phyloP scores from a whole-genome alignment of 2,329 filamentous ascomycete species.

The Phoma sp. region DNA sequence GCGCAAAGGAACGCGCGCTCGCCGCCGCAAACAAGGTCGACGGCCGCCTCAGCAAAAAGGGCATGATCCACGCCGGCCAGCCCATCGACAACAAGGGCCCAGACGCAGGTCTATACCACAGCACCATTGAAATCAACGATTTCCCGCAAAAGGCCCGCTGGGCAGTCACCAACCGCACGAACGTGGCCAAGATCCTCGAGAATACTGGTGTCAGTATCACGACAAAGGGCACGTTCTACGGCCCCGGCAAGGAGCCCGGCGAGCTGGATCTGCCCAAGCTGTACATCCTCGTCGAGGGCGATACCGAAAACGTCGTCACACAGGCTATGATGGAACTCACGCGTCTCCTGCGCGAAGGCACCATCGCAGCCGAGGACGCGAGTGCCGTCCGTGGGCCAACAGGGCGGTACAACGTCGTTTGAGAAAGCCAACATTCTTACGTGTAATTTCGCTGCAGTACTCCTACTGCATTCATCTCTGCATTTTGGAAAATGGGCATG shows the following conservation, averaged over 20 bases:
- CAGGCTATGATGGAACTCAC: slow-evolving; percentile 91
- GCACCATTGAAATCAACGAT: slow-evolving; percentile 98
- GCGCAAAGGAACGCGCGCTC: slow-evolving; percentile 76
- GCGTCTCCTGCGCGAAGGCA: slow-evolving; percentile 86
- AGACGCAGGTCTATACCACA: slow-evolving; percentile 95
- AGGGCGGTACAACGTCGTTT: slow-evolving; percentile 80
- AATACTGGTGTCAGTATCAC: slow-evolving; percentile 95
- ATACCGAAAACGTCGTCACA: slow-evolving; percentile 91
- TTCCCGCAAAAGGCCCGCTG: slow-evolving; percentile 98
- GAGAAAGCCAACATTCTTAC: neutral
- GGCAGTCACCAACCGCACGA: slow-evolving; percentile 98
- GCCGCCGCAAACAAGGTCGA: slow-evolving; percentile 94
- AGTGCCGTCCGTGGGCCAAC: slow-evolving; percentile 81
- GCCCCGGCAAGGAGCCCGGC: slow-evolving; percentile 79
- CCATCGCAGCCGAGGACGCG: slow-evolving; percentile 80
- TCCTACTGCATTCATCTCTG: neutral
- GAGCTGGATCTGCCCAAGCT: slow-evolving; percentile 83
- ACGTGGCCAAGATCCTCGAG: slow-evolving; percentile 97
- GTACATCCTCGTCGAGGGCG: slow-evolving; percentile 96
- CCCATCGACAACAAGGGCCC: slow-evolving; percentile 98
- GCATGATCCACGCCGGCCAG: slow-evolving; percentile 87
- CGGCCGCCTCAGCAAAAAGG: slow-evolving; percentile 85
- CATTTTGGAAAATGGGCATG: too few species aligned
- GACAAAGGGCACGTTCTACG: slow-evolving; percentile 92
- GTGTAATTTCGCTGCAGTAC: neutral